Base-by-base conservation (phyloP, 495 filamentous ascomycete species). In the Cercophora newfieldiana region DNA sequence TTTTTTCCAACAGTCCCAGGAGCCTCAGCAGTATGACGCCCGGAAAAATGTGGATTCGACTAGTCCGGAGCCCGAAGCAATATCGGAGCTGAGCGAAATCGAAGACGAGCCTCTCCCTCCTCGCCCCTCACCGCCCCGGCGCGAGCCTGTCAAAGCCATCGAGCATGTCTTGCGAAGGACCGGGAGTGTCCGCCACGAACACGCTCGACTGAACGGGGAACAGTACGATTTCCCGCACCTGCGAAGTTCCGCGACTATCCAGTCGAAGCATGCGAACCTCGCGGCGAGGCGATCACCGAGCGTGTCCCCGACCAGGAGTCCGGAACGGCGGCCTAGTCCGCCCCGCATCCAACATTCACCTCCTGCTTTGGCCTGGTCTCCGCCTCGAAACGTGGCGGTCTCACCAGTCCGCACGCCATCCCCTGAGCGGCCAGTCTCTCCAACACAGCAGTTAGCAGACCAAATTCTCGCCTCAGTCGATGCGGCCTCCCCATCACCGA, bases 381-480 rank as follows among this genome's bases (percentile, higher is more conserved):
- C 62, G 1, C 47, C 61, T 1, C 59, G 19, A 19, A 14, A 26
- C 16, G 30, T 44, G 7, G 31, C 19, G n/a, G 26, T 29, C 25
- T 59, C 53, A 0, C 33, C 63, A 3, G 60, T 71, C 7, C 63
- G 50, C 10, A 53, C 68, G 0, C 51, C 68, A 21, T 68, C 70
- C 1, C 69, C 66, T 8, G 66, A 69, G 16, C 47, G 24, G 0
- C 33, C 66, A 14, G 64, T 68, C 59, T 82, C 82, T 6, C 81
- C 81, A n/a, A 79, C 80, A 2, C 77, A 82, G 22, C 77, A 80
- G 44, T 71, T 86, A 25, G 84, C 81, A 7, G 81, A 85, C 37
- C 77, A 83, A 44, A 86, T 90, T 56, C 71, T 90, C 10, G 82
- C 79, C 10, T 87, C 85, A 1, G 82, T 90, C 62, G 66, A 70